Conservation (phyloP, 768 basidiomycete genomes). For the Russula sp. region DNA sequence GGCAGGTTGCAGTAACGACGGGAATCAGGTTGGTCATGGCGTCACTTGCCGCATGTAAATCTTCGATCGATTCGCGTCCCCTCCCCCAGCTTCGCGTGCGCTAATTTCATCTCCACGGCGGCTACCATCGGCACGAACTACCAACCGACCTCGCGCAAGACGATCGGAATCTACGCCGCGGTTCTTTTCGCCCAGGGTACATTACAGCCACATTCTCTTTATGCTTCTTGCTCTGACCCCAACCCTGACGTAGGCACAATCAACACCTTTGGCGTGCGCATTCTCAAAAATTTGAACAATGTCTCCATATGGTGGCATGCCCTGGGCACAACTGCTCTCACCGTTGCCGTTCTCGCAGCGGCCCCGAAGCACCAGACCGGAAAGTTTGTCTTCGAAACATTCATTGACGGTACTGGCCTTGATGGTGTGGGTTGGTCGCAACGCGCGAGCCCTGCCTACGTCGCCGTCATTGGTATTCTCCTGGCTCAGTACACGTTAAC, state of each 20-base stretch:
- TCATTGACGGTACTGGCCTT: slow-evolving; percentile 61
- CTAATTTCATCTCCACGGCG: slow-evolving; percentile 59
- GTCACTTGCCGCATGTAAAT: neutral
- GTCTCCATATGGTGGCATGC: slow-evolving; percentile 72
- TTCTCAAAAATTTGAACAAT: slow-evolving; percentile 63
- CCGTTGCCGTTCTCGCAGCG: slow-evolving; percentile 61
- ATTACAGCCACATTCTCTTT: neutral
- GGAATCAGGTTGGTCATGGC: slow-evolving; percentile 47
- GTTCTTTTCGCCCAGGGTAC: slow-evolving; percentile 56
- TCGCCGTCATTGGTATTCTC: slow-evolving; percentile 61
- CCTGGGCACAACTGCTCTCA: slow-evolving; percentile 56
- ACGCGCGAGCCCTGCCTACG: slow-evolving; percentile 62
- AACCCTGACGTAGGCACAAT: slow-evolving; percentile 38
- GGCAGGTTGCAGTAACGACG: slow-evolving; percentile 72
- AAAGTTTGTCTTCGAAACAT: slow-evolving; percentile 61
- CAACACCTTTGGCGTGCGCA: slow-evolving; percentile 66
- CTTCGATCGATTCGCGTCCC: neutral
- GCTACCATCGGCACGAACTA: slow-evolving; percentile 54
- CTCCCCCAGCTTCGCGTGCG: slow-evolving; percentile 48
- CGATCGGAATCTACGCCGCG: slow-evolving; percentile 62
- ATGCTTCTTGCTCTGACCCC: neutral
- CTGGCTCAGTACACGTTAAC: slow-evolving; percentile 76
- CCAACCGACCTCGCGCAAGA: slow-evolving; percentile 48
- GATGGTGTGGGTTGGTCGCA: slow-evolving; percentile 52
- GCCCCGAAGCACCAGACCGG: slow-evolving; percentile 65